Percentiles rank a stretch among this genome's conserved stretches.
These are phyloP conservation scores for Kickxella alabastrina DNA, from an alignment of 192 early-diverging fungal species.

Conservation along the genomic window DNA sequence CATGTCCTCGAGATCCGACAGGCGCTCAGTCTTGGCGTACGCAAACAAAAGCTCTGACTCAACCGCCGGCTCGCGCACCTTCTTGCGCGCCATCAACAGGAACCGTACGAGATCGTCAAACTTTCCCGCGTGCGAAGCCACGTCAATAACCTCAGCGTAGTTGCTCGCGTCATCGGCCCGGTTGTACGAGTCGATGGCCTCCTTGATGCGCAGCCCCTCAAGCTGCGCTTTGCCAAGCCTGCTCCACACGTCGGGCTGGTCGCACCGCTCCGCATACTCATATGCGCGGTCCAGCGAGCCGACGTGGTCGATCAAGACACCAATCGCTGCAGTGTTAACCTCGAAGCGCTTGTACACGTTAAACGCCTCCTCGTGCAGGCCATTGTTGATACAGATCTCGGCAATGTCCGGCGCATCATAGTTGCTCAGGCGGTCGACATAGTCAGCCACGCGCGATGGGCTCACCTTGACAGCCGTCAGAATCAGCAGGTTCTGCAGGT, in stretches of 20 bases:
- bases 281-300: conserved; percentile 91
- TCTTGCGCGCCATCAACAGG: conserved; percentile 93
- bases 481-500: conserved; percentile 96
- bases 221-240: conserved; percentile 93
- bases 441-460: conserved; percentile 89
- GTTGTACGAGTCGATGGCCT: conserved; percentile 96
- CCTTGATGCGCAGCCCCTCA: conserved; percentile 83
- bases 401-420: conserved; percentile 98
- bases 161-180: conserved; percentile 90
- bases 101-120: conserved; percentile 94
- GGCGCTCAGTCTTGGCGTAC: conserved; percentile 89
- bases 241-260: conserved; percentile 93
- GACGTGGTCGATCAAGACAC: conserved; percentile 90
- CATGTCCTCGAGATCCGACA: conserved; percentile 93
- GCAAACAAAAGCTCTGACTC: conserved; percentile 95
- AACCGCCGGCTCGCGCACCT: conserved; percentile 89
- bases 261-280: conserved; percentile 91
- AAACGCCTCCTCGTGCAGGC: conserved; percentile 94
- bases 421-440: conserved; percentile 91
- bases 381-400: conserved; percentile 84
- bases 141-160: conserved; percentile 82
- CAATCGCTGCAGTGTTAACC: conserved; percentile 82
- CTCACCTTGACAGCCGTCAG: conserved; percentile 97
- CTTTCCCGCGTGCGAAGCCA: conserved; percentile 78
- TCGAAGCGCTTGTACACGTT: conserved; percentile 93